Conservation (phyloP, 352 stramenopile genomes). For the Phytophthora vignae region DNA sequence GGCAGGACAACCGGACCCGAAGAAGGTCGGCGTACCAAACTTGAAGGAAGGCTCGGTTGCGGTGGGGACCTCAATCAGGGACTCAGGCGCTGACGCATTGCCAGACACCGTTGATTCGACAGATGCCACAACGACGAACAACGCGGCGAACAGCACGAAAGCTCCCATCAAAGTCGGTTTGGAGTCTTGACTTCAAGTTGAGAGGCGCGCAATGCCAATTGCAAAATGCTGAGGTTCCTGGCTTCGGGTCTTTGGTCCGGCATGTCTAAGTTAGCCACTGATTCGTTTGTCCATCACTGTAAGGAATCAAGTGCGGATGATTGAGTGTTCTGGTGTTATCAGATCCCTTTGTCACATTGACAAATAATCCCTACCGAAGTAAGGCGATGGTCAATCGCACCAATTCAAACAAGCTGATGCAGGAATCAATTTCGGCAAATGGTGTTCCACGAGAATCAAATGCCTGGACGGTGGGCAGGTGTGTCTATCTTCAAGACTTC, state of each 20-base stretch:
- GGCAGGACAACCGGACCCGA: constrained; percentile 34
- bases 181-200: background rate
- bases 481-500: background rate
- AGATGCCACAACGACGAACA: background rate
- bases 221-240: background rate
- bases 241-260: background rate
- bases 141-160: background rate
- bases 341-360: background rate
- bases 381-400: no score
- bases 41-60: constrained; percentile 27
- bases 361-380: no score
- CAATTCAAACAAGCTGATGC: background rate
- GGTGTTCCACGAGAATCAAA: background rate
- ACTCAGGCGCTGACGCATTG: background rate
- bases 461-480: background rate
- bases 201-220: background rate
- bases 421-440: no score
- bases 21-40: constrained; percentile 37
- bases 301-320: background rate
- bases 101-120: background rate
- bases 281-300: background rate
- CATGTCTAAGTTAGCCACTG: background rate
- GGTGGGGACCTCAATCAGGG: constrained; percentile 1
- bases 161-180: background rate
- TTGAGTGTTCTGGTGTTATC: background rate